Percentiles rank a stretch among this genome's conserved stretches.
phyloP scores from a whole-genome alignment of 495 filamentous ascomycete species.

The Hypoxylon lienhwacheense region DNA sequence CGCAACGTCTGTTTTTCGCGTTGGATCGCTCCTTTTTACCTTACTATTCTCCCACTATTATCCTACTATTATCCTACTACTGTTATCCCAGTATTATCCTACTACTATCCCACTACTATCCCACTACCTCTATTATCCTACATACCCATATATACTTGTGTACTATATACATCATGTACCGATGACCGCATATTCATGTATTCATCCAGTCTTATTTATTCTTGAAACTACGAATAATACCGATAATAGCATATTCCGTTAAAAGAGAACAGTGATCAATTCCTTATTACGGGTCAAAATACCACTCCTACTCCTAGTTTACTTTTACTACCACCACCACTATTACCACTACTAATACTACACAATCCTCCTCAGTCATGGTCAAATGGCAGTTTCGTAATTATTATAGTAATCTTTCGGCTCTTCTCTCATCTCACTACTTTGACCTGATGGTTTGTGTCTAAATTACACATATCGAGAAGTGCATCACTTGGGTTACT shows the following conservation, averaged over 20 bases:
- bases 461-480: not conserved
- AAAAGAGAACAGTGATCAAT: conserved; percentile 19
- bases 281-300: conserved; percentile 24
- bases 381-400: not conserved
- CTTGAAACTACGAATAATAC: too few species aligned
- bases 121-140: not conserved
- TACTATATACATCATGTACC: not conserved
- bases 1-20: conserved; percentile 14
- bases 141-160: not conserved
- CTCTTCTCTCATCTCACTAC: too few species aligned
- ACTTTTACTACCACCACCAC: too few species aligned
- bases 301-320: too few species aligned
- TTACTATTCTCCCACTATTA: not conserved
- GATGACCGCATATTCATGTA: too few species aligned
- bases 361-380: not conserved
- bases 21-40: conserved; percentile 10
- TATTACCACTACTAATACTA: too few species aligned
- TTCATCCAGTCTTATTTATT: too few species aligned
- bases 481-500: not conserved
- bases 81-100: not conserved
- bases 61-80: not conserved
- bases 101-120: not conserved
- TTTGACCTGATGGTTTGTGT: not conserved
- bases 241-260: too few species aligned
- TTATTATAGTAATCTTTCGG: conserved; percentile 10